phyloP scores from a whole-genome alignment of 805 yeast species.

The Kodamaea nitidulidarum region DNA sequence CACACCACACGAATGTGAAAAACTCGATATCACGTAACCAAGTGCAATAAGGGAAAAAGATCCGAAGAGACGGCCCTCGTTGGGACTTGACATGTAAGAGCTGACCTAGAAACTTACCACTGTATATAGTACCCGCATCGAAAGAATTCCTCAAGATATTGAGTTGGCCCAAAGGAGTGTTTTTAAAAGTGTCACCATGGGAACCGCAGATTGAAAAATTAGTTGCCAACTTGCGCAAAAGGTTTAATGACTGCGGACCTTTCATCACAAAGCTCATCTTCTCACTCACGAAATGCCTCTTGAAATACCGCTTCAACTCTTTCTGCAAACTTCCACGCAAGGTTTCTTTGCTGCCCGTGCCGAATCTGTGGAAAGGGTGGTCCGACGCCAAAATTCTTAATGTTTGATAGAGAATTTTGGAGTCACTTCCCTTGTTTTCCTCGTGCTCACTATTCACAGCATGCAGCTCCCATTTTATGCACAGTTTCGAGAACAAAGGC shows the following conservation, averaged over 20 bases:
- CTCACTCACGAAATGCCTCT: constrained; percentile 38
- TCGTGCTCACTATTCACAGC: constrained; percentile 67
- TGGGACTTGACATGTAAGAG: background rate
- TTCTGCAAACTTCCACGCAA: constrained; percentile 37
- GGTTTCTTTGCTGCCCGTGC: constrained; percentile 61
- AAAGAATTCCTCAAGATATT: constrained; percentile 35
- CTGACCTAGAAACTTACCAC: background rate
- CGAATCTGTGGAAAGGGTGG: constrained; percentile 59
- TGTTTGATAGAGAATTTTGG: constrained; percentile 57
- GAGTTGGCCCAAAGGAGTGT: no score
- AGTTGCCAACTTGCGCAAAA: constrained; percentile 47
- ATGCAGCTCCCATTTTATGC: constrained; percentile 48
- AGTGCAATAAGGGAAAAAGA: background rate
- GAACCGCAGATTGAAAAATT: no score
- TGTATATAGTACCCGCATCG: constrained; percentile 9
- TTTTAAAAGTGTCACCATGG: no score
- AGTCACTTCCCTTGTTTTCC: constrained; percentile 41
- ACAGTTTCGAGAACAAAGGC: constrained; percentile 46
- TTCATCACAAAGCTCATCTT: constrained; percentile 57
- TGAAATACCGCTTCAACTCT: constrained; percentile 37
- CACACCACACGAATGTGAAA: constrained; percentile 47
- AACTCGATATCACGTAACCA: constrained; percentile 11
- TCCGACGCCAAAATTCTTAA: constrained; percentile 45
- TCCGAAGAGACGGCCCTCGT: background rate
- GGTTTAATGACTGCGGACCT: constrained; percentile 64